Evolutionary conservation across 2,329 filamentous ascomycete species (phyloP).

Genomic region (Hortaea werneckii): DNA sequence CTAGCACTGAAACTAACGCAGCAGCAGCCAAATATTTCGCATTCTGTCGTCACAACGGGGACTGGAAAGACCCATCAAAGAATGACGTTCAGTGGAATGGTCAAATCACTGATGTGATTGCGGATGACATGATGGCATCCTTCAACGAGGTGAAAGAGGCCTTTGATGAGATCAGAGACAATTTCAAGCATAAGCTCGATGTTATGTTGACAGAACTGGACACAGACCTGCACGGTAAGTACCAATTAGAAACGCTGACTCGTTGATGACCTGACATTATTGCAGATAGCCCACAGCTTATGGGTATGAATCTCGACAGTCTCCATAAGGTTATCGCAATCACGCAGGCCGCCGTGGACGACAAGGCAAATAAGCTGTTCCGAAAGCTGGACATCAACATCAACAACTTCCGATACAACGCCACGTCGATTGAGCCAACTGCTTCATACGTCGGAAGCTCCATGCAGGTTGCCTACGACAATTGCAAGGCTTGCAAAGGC

Average conservation of each 20-base stretch:
- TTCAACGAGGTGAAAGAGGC: no score
- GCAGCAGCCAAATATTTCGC: no score
- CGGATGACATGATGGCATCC: no score
- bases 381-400: not conserved
- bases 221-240: not conserved
- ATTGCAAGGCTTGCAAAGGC: not conserved
- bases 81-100: no score
- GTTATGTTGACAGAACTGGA: not conserved
- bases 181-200: no score
- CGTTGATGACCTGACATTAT: not conserved
- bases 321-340: not conserved
- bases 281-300: not conserved
- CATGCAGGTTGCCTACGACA: not conserved
- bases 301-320: not conserved
- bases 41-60: no score
- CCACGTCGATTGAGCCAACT: not conserved
- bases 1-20: no score
- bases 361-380: not conserved
- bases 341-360: not conserved
- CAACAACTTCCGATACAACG: not conserved
- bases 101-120: no score
- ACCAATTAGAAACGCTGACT: not conserved
- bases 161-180: no score
- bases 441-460: not conserved
- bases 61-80: no score